Evolutionary conservation across 208 protist species (phyloP), one percentile per base, ranked within the genome.

Genomic region (Acanthamoeba sp.): DNA sequence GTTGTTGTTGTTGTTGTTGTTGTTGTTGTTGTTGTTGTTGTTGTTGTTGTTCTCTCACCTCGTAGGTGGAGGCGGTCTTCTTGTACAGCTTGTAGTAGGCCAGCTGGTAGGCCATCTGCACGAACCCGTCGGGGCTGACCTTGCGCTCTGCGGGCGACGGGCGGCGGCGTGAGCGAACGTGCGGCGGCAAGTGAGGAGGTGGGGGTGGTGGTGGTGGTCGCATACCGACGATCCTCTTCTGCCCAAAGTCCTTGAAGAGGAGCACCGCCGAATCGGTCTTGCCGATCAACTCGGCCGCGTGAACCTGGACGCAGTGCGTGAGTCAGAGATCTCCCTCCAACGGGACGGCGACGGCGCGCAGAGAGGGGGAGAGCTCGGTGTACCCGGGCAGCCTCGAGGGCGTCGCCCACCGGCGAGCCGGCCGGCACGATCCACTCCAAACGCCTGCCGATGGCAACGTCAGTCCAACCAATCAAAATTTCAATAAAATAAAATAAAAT

Each of bases 51-150:
- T 52, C 14, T 52, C 14, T 5, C 18, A 69, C 62, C 29, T 91
- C 91, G 71, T 94, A 94, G 73, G 91, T 94, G 18, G 66, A 89
- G 20, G 36, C 91, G 27, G 91, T 42, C n/a, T 62, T 89, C 52
- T 89, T 34, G 76, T 59, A 50, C 22, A 64, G 91, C 76, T 71
- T 78, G 42, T 52, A 94, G 40, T 89, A 94, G 36, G 91, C 91
- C 42, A 94, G 76, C 59, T 94, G 91, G 76, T 88, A 94, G 40
- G 73, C 50, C 91, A 94, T 94, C 76, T 94, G 91, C 50, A 94
- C 66, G 34, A 94, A 94, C 27, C 45, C 73, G 45, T 94, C 91
- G n/a, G 91, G 91, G 76, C 91, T 94, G 22, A 94, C 34, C 78
- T 87, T 87, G n/a, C 78, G 48, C 78, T 48, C 78, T 87, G 45